Evolutionary conservation across 2,329 filamentous ascomycete genomes (phyloP).

Genomic region (Colletotrichum sp.): DNA sequence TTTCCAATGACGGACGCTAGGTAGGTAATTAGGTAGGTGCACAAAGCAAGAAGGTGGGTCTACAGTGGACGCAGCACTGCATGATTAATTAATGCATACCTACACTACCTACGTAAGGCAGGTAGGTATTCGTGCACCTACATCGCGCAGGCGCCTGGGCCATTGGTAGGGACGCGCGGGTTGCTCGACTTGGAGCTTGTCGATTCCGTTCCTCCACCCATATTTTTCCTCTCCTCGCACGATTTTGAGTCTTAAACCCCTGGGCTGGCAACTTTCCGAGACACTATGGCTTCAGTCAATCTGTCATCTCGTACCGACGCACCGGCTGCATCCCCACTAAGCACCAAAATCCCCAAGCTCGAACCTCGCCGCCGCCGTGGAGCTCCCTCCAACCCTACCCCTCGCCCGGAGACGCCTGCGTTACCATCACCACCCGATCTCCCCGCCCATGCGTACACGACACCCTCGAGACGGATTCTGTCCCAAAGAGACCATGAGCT

Average conservation of each 20-base stretch:
- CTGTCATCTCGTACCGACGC: neutral
- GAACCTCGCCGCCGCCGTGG: slow-evolving; percentile 65
- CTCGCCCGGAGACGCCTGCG: slow-evolving; percentile 76
- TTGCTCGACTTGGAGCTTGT: neutral
- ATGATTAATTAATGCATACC: no score
- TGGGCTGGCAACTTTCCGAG: neutral
- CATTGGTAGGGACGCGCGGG: neutral
- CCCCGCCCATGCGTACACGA: slow-evolving; percentile 64
- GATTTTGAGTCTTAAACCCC: neutral
- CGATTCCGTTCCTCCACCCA: neutral
- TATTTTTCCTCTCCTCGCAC: neutral
- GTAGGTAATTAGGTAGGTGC: neutral
- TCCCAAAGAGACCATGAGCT: slow-evolving; percentile 80
- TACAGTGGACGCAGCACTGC: neutral
- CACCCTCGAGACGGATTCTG: slow-evolving; percentile 80
- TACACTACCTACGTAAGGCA: no score
- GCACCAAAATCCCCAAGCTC: slow-evolving; percentile 63
- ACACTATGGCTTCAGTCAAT: slow-evolving; percentile 4
- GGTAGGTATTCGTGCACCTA: no score
- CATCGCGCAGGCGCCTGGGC: neutral
- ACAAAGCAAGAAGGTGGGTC: neutral
- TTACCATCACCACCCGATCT: slow-evolving; percentile 72
- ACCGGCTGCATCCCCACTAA: neutral
- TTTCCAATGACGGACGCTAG: neutral
- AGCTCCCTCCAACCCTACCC: slow-evolving; percentile 57